Evolutionary conservation across 345 rosid species (phyloP).

Genomic region (Citrus hindsii): DNA sequence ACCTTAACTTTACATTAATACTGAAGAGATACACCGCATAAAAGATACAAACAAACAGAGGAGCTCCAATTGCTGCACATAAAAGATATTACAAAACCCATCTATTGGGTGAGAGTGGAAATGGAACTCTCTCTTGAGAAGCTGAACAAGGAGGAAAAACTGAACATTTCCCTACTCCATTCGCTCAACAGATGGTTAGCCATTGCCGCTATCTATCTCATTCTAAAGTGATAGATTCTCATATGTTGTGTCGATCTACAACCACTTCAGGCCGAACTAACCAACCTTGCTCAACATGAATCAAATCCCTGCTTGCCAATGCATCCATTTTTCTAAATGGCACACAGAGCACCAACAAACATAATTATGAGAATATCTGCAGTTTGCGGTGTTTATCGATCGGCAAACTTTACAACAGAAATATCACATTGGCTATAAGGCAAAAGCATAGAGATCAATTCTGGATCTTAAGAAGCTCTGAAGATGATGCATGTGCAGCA

Average conservation of each 20-base stretch:
- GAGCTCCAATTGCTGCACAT: not conserved
- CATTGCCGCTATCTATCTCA: not conserved
- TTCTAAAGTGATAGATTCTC: not conserved
- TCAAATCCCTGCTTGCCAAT: not conserved
- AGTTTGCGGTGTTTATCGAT: not conserved
- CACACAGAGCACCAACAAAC: not conserved
- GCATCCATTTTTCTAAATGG: not conserved
- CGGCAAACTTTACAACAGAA: not conserved
- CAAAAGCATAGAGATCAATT: conserved; percentile 12
- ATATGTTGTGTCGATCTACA: not conserved
- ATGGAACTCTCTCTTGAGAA: not conserved
- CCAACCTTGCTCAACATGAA: not conserved
- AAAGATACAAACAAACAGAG: not conserved
- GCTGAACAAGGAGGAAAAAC: not conserved
- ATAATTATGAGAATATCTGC: not conserved
- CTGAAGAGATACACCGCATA: not conserved
- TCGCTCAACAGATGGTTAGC: not conserved
- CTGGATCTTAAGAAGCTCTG: conserved; percentile 4
- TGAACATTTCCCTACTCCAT: not conserved
- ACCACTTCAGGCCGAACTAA: not conserved
- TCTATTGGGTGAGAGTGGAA: not conserved
- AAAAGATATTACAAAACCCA: not conserved
- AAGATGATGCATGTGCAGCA: conserved; percentile 18
- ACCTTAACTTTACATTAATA: not conserved
- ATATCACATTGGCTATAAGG: not conserved